Evolutionary conservation across 352 stramenopile genomes (phyloP).

Genomic region (Saprolegnia diclina): DNA sequence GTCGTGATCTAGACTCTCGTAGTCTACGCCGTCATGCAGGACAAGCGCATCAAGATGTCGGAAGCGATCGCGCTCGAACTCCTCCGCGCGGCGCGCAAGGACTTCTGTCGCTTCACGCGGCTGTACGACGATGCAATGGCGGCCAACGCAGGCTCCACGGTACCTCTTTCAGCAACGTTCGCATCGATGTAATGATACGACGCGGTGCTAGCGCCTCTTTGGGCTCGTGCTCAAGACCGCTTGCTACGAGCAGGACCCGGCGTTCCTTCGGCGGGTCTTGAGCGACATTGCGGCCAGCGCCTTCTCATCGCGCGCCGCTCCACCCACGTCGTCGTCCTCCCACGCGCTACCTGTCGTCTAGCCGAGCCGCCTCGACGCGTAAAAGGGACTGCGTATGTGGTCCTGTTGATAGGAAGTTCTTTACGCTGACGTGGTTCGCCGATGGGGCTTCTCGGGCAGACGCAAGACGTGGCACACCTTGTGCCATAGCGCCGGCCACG

Average conservation of each 20-base stretch:
- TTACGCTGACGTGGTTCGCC: neutral
- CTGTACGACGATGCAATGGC: neutral
- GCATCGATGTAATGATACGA: neutral
- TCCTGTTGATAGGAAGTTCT: no score
- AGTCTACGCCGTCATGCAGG: neutral
- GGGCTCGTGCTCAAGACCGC: constrained; percentile 2
- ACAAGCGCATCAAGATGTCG: neutral
- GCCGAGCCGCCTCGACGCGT: no score
- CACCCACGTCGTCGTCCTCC: neutral
- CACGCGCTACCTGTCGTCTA: neutral
- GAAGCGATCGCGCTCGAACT: constrained; percentile 1
- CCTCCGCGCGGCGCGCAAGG: neutral
- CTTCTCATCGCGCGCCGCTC: neutral
- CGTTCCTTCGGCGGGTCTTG: constrained; percentile 2
- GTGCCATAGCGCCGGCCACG: neutral
- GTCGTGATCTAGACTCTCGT: neutral
- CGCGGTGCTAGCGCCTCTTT: constrained; percentile 12
- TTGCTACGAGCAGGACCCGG: constrained; percentile 5
- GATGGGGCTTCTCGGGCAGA: neutral
- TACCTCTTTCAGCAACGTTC: no score
- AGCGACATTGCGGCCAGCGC: constrained; percentile 8
- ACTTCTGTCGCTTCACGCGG: neutral
- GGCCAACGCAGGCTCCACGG: neutral
- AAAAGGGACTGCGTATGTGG: no score
- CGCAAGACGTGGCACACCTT: neutral